A percentile compares a stretch with the other conserved stretches of the same genome.
Evolutionary conservation across 352 stramenopile species (phyloP).

Genomic region (Phytophthora agathidicida): DNA sequence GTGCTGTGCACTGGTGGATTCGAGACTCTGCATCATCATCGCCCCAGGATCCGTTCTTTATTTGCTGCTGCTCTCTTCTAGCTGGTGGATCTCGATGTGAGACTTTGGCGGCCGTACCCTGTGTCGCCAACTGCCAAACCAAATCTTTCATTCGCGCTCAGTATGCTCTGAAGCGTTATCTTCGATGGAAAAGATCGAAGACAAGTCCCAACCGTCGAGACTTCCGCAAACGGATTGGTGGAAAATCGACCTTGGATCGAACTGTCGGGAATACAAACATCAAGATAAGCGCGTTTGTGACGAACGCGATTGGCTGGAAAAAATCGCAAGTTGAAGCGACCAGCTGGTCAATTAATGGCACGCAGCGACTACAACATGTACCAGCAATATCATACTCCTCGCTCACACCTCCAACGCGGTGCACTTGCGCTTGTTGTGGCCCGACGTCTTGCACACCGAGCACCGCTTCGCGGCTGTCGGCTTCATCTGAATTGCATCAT

Average conservation of each 20-base stretch:
- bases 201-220: slow-evolving; percentile 32
- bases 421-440: slow-evolving; percentile 53
- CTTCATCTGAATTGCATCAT: slow-evolving; percentile 43
- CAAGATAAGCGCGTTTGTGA: slow-evolving; percentile 13
- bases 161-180: slow-evolving; percentile 56
- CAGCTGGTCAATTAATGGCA: background rate
- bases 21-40: slow-evolving; percentile 22
- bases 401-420: slow-evolving; percentile 24
- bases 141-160: slow-evolving; percentile 48
- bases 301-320: slow-evolving; percentile 18
- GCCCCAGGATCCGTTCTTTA: slow-evolving; percentile 7
- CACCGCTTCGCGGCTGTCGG: slow-evolving; percentile 37
- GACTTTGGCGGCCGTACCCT: background rate
- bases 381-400: too few species aligned
- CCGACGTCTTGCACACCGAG: slow-evolving; percentile 48
- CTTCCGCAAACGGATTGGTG: slow-evolving; percentile 15
- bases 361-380: too few species aligned
- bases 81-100: slow-evolving; percentile 36
- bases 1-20: slow-evolving; percentile 4
- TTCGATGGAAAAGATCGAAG: slow-evolving; percentile 57
- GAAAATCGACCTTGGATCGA: slow-evolving; percentile 9
- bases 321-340: slow-evolving; percentile 23
- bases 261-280: slow-evolving; percentile 25
- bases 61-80: slow-evolving; percentile 16
- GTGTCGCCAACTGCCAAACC: slow-evolving; percentile 54